Evolutionary conservation across 2,329 filamentous ascomycete species (phyloP), one percentile per base, ranked within the genome.

Genomic region (Eurotiales sp.): DNA sequence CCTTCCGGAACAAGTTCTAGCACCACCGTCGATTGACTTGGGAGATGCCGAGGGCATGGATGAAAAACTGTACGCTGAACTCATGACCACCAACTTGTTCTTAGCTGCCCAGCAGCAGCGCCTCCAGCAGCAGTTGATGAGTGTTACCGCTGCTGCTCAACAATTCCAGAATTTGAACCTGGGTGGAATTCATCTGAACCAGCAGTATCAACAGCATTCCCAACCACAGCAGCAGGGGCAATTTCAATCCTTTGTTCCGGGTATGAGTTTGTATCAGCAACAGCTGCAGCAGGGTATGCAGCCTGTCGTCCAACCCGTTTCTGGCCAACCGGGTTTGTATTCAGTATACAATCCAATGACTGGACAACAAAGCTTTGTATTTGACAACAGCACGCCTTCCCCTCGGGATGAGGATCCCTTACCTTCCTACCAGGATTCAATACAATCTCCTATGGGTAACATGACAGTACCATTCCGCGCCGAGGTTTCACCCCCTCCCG

Each of bases 21-120:
- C 67, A 50, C 91, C 91, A 55, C 91, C 91, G 4, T 82, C 88
- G 63, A 78, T 96, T 55, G 81, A 89, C 62, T 80, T 93, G 47
- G 72, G 73, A 57, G 80, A 84, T 61, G 78, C 79, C 42, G 83
- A 86, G 60, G 81, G 88, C 55, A 88, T 95, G 74, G 93, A 97
- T 63, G 90, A 91, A 47, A 86, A 83, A 55, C 71, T 95, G 48
- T 93, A 96, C 59, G 88, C 90, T 48, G 90, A 96, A 71, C 78
- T 97, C 57, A 82, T 96, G 64, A 87, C 90, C 52, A 95, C 90
- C 63, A 96, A 96, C 69, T 75, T 93, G 67, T 95, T 95, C 65
- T 80, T 99, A 46, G 90, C 90, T 36, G 90, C 96, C 66, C 91
- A 96, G 72, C 92, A 97, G 73, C 90, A 96, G 74, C 87, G 88